phyloP scores from a whole-genome alignment of 345 rosid species.

The Leavenworthia alabamica region DNA sequence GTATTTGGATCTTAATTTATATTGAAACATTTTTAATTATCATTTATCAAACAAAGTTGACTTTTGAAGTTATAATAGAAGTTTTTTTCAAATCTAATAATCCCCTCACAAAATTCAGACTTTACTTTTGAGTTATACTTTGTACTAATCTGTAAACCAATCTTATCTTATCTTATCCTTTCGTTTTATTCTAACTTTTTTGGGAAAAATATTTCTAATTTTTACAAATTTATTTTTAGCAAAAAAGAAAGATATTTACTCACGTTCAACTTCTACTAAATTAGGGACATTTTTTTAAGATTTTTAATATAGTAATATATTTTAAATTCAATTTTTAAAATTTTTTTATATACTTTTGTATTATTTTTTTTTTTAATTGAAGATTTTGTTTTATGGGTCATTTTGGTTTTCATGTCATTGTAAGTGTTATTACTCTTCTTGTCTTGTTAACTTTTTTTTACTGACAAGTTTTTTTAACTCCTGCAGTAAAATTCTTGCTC shows the following conservation, averaged over 20 bases:
- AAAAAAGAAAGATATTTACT: not conserved
- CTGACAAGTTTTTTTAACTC: constrained; percentile 8
- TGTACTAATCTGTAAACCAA: constrained; percentile 7
- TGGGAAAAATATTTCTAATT: too few relatives aligned
- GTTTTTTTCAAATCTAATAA: not conserved
- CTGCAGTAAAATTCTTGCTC: constrained; percentile 18
- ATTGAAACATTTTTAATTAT: constrained; percentile 6
- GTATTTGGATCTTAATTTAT: constrained; percentile 12
- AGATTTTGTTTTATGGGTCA: too few relatives aligned
- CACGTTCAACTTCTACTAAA: constrained; percentile 27
- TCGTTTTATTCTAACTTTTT: not conserved
- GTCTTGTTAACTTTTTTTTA: not conserved
- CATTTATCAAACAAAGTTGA: constrained; percentile 1
- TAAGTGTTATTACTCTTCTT: not conserved
- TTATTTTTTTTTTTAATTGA: too few relatives aligned
- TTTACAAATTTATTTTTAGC: not conserved
- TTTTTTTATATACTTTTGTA: too few relatives aligned
- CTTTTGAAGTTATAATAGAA: not conserved
- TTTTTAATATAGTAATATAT: too few relatives aligned
- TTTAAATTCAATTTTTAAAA: constrained; percentile 31
- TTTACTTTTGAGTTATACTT: not conserved
- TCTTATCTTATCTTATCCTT: constrained; percentile 28
- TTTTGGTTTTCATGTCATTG: constrained; percentile 1
- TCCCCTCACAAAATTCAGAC: not conserved
- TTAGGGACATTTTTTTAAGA: too few relatives aligned